Conservation (phyloP, 176 grass and related monocot genomes). For the Neostapfia colusana region DNA sequence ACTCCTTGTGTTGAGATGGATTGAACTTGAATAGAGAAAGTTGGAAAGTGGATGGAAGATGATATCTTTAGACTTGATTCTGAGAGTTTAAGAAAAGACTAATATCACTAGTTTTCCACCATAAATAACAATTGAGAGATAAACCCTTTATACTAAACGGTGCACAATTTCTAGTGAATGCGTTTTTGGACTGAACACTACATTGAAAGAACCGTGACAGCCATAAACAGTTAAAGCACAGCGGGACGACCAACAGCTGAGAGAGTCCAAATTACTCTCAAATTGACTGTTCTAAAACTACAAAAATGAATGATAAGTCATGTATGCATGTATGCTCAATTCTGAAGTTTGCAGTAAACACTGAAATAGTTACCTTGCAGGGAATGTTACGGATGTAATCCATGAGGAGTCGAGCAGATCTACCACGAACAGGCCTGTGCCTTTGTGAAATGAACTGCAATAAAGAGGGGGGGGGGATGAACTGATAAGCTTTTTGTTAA, state of each 20-base stretch:
- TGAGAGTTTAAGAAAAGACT: neutral
- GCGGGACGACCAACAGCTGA: neutral
- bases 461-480: neutral
- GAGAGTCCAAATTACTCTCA: neutral
- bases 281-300: neutral
- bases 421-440: conserved; percentile 83
- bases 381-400: conserved; percentile 69
- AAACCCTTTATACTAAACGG: neutral
- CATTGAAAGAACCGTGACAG: neutral
- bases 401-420: conserved; percentile 57
- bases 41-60: neutral
- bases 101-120: neutral
- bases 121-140: neutral
- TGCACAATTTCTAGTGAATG: neutral
- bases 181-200: neutral
- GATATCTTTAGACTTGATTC: neutral
- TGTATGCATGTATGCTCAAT: neutral
- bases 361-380: conserved; percentile 67
- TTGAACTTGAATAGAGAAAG: conserved; percentile 10
- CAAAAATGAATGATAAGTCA: neutral
- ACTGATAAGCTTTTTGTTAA: neutral
- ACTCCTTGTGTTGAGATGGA: neutral
- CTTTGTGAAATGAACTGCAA: conserved; percentile 86
- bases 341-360: conserved; percentile 21
- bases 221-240: neutral